Conservation (phyloP, 257 asterid genomes). For the Petrea volubilis region DNA sequence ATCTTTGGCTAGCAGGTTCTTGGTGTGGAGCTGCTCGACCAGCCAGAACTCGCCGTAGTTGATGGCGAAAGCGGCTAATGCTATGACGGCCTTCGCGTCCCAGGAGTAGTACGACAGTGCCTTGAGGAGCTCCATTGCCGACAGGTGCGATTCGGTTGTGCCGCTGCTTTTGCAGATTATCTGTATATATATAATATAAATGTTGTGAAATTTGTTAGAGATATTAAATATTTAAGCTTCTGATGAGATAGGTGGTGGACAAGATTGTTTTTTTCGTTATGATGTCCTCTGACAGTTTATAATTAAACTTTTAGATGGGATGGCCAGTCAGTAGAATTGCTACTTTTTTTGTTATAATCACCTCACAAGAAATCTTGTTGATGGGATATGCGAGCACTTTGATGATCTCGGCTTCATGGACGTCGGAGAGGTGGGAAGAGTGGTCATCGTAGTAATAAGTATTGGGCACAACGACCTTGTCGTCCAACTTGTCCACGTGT, state of each 20-base stretch:
- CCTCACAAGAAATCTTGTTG: conserved; percentile 70
- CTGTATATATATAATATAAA: conserved; percentile 34
- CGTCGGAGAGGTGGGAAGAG: not conserved
- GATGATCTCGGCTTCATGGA: conserved; percentile 48
- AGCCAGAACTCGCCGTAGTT: conserved; percentile 78
- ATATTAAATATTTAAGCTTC: too few relatives aligned
- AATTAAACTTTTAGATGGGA: too few relatives aligned
- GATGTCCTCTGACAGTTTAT: too few relatives aligned
- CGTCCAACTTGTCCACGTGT: conserved; percentile 30
- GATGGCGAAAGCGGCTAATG: conserved; percentile 56
- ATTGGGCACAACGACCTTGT: too few relatives aligned
- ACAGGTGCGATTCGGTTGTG: conserved; percentile 51
- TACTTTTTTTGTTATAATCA: conserved; percentile 16
- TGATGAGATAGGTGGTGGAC: too few relatives aligned
- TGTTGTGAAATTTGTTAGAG: too few relatives aligned
- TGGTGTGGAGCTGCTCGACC: conserved; percentile 44
- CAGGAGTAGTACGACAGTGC: conserved; percentile 49
- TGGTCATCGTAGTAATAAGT: too few relatives aligned
- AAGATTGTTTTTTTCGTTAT: too few relatives aligned
- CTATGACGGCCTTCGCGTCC: conserved; percentile 65
- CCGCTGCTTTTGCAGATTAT: conserved; percentile 44
- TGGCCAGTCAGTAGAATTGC: too few relatives aligned
- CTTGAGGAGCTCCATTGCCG: conserved; percentile 47
- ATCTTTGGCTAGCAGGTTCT: conserved; percentile 46
- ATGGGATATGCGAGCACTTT: conserved; percentile 63